Evolutionary conservation across 208 protist species (phyloP), one percentile per base, ranked within the genome.

Genomic region (Wallacemonas sp.): DNA sequence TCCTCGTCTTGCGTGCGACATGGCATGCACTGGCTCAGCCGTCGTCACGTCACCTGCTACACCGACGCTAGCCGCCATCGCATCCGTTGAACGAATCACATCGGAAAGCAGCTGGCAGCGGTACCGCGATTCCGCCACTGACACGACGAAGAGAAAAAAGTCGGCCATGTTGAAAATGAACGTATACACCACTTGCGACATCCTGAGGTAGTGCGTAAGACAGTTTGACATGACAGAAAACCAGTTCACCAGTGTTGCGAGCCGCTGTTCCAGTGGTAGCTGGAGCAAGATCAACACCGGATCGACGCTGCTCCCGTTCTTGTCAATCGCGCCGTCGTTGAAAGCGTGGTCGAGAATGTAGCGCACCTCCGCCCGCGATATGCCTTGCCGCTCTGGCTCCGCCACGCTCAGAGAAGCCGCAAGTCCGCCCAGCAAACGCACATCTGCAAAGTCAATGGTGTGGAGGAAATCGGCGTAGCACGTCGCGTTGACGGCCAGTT

Each of bases 121-220:
- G 22, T 62, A 39, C 8, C 56, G 34, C 26, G 5, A 15, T n/a
- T 45, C 41, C 19, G 24, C 24, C 38, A 45, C 34, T 12, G 54
- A 62, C 39, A 69, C 64, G 6, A 60, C 66, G 27, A 77, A 76
- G 22, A 89, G 31, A 12, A 82, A 55, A 31, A 84, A 77, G 62
- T 81, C 79, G 27, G 54, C 72, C 61, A 59, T 81, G 54, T 59
- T 78, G 34, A 90, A 67, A 44, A 89, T 58, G 65, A 86, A 81
- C 0, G 76, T 64, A 60, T 86, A 89, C 2, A 89, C 67, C 64
- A 86, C 83, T 53, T 89, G 83, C 36, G 83, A 89, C 4, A 68
- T 65, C 24, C 79, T 71, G 15, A 89, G 36, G 44, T 71, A 86
- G 64, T 84, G 77, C 8, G 83, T 89, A 26, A 89, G 71, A 53